These are phyloP conservation scores for Mortierella sp. DNA, from an alignment of 371 early-diverging fungal species.

Conservation along the genomic window DNA sequence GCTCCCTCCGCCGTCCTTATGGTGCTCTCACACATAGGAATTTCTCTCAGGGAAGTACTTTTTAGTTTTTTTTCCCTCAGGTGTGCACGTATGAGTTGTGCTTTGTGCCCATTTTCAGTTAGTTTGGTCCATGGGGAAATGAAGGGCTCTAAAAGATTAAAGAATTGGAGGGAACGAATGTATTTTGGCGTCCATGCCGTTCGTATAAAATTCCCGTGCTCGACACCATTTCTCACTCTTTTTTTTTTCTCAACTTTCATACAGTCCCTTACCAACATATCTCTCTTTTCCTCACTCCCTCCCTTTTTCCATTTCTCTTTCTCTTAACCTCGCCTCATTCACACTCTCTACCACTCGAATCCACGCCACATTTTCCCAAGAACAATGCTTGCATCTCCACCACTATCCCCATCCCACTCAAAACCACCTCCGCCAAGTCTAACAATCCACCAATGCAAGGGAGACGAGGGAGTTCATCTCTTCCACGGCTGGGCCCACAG, in stretches of 20 bases:
- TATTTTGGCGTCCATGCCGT: neutral
- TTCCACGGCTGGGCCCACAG: constrained; percentile 34
- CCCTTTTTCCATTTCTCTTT: neutral
- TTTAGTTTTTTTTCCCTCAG: too few species aligned
- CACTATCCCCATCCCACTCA: neutral
- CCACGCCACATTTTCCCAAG: too few species aligned
- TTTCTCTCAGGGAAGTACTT: too few species aligned
- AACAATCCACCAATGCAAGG: constrained; percentile 10
- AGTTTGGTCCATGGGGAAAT: too few species aligned
- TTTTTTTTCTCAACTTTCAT: too few species aligned
- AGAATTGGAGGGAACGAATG: too few species aligned
- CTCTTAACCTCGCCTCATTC: neutral
- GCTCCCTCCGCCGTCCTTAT: too few species aligned
- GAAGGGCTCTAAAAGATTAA: too few species aligned
- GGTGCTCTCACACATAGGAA: too few species aligned
- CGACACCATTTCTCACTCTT: too few species aligned
- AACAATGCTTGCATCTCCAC: neutral
- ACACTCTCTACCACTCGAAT: neutral
- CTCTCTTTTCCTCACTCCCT: neutral
- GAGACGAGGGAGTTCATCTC: constrained; percentile 20
- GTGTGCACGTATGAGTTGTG: too few species aligned
- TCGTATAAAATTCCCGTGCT: neutral
- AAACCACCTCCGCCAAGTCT: neutral
- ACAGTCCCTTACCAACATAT: neutral
- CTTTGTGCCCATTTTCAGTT: too few species aligned